Base-by-base conservation (phyloP, 2,329 filamentous ascomycete species). In the Didymella exigua region DNA sequence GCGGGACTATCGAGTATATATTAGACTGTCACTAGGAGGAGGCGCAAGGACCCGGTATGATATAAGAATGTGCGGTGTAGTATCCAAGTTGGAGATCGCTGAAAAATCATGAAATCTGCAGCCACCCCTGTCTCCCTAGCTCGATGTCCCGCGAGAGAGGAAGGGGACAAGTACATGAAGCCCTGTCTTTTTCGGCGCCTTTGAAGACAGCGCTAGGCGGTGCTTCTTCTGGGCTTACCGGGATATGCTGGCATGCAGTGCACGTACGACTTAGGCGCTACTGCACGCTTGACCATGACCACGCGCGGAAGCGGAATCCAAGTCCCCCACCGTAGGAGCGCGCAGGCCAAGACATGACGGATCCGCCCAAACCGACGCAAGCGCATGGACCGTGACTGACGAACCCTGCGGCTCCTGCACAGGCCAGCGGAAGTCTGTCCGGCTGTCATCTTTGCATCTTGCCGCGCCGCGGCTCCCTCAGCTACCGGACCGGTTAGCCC, bases 41-140 rank as follows among this genome's bases (percentile, higher is more conserved):
- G 50, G 64, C 55, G 63, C 54, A 68, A 63, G 68, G 63, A 50
- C 63, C 60, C 54, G 49, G 61, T 66, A 63, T 47, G 42, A 69
- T 72, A 71, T 69, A 69, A 65, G 61, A 66, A 62, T 60, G 48
- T 69, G 62, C 70, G 70, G 68, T 74, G 71, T 65, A 55, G 46
- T 55, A 26, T 55, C 33, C 41, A 49, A 26, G 61, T 60, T 56
- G 53, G 59, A 61, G 60, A 63, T 69, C 63, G 61, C 63, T 59
- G 61, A 57, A 65, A 66, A 71, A 68, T 69, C 64, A 70, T 65
- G 44, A 53, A 48, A 30, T 55, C 58, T 56, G 61, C 59, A 60
- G 55, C 29, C 47, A 55, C 61, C 63, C 60, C 59, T 65, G 60
- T 62, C 60, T 48, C 57, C 56, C 53, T 58, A 57, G 60, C 40